phyloP scores from a whole-genome alignment of 352 stramenopile genomes.

The Peronospora tabacina region DNA sequence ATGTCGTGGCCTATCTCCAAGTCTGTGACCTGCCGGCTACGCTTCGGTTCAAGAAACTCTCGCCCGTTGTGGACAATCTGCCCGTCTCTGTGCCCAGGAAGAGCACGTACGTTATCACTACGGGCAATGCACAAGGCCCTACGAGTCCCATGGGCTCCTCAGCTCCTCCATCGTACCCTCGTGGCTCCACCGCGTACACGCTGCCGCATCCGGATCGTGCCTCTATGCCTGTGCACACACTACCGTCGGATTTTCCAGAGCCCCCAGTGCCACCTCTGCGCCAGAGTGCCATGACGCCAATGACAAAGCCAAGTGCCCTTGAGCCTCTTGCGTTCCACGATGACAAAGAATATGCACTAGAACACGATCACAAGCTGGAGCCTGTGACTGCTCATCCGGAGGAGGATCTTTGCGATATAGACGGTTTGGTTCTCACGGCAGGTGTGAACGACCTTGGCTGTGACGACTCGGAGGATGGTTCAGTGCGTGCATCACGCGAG shows the following conservation, averaged over 20 bases:
- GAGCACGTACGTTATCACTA: conserved; percentile 68
- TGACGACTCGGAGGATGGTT: conserved; percentile 35
- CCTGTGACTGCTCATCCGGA: conserved; percentile 13
- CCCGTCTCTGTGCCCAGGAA: conserved; percentile 38
- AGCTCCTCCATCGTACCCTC: conserved; percentile 26
- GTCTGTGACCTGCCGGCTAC: conserved; percentile 80
- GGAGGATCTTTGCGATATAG: conserved; percentile 27
- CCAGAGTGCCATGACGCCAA: conserved; percentile 29
- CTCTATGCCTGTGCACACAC: conserved; percentile 33
- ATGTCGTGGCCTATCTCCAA: conserved; percentile 76
- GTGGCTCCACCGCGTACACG: conserved; percentile 22
- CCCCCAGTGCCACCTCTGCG: conserved; percentile 23
- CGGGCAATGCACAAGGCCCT: conserved; percentile 28
- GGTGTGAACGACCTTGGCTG: conserved; percentile 47
- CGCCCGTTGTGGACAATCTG: conserved; percentile 38
- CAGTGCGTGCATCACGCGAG: conserved; percentile 21
- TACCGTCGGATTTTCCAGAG: conserved; percentile 25
- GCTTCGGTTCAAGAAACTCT: conserved; percentile 81
- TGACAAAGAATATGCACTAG: conserved; percentile 5
- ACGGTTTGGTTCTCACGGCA: conserved; percentile 34
- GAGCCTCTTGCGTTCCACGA: conserved; percentile 17
- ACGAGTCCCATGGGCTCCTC: conserved; percentile 59
- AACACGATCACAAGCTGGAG: conserved; percentile 3
- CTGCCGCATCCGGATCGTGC: conserved; percentile 22
- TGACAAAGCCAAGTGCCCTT: conserved; percentile 10